A percentile compares a stretch with the other conserved stretches of the same genome.
These are phyloP conservation scores for Niebla homalea DNA, from an alignment of 495 filamentous ascomycete species.

Conservation along the genomic window DNA sequence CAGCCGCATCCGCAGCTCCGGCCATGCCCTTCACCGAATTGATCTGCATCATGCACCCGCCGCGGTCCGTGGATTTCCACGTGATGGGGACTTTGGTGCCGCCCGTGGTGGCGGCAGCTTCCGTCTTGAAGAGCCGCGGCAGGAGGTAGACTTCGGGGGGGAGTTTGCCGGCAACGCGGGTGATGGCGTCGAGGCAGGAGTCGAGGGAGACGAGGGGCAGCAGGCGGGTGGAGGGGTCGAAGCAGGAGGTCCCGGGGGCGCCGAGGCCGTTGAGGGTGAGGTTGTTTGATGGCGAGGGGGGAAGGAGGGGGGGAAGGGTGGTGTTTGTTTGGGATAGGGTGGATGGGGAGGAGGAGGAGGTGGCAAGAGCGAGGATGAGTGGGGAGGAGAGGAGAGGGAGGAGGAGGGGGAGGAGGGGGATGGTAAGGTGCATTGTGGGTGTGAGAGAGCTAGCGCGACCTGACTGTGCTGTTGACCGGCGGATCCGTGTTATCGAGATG, in stretches of 20 bases:
- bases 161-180: neutral
- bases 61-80: neutral
- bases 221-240: neutral
- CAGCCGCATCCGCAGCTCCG: neutral
- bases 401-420: neutral
- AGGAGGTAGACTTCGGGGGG: neutral
- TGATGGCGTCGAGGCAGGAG: neutral
- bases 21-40: neutral
- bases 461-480: too few relatives aligned
- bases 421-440: neutral
- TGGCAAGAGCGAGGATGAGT: neutral
- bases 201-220: neutral
- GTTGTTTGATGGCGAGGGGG: neutral
- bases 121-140: neutral
- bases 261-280: neutral
- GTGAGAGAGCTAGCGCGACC: too few relatives aligned
- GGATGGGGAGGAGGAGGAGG: neutral
- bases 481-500: too few relatives aligned
- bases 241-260: neutral
- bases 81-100: neutral
- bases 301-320: neutral
- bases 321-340: neutral
- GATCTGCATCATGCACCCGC: neutral
- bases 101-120: neutral
- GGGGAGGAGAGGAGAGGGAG: neutral